phyloP scores from a whole-genome alignment of 371 early-diverging fungal species.

The Rhizopus sp. region DNA sequence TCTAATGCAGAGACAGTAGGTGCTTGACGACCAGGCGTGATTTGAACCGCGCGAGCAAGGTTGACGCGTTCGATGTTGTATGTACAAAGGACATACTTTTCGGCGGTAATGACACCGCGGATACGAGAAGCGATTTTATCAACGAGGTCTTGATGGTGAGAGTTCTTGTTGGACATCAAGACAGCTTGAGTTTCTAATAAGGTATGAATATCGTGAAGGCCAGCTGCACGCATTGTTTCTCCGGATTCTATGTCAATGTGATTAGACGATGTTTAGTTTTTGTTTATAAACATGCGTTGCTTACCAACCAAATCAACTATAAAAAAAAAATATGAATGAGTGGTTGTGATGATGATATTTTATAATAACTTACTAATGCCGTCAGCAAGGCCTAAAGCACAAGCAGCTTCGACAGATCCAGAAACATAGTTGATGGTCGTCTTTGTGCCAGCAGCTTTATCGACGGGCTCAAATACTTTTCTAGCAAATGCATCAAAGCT shows the following conservation, averaged over 20 bases:
- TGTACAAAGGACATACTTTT: conserved; percentile 83
- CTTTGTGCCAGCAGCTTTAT: conserved; percentile 54
- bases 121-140: conserved; percentile 81
- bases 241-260: conserved; percentile 78
- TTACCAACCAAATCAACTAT: conserved; percentile 27
- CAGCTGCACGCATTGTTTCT: conserved; percentile 98
- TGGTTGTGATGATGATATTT: neutral
- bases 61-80: conserved; percentile 81
- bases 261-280: neutral
- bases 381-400: conserved; percentile 95
- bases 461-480: conserved; percentile 73
- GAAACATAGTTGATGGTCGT: conserved; percentile 84
- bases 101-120: conserved; percentile 90
- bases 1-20: conserved; percentile 90
- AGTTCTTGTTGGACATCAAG: conserved; percentile 73
- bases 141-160: conserved; percentile 66
- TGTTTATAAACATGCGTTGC: neutral
- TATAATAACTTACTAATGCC: conserved; percentile 80
- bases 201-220: conserved; percentile 88
- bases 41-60: conserved; percentile 64
- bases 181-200: conserved; percentile 86
- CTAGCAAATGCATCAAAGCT: conserved; percentile 80
- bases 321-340: conserved; percentile 1
- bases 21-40: conserved; percentile 94
- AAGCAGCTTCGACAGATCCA: conserved; percentile 97